A percentile compares a stretch with the other conserved stretches of the same genome.
These are phyloP conservation scores for Ceratocystis variospora DNA, from an alignment of 2,329 filamentous ascomycete genomes.

Conservation along the genomic window DNA sequence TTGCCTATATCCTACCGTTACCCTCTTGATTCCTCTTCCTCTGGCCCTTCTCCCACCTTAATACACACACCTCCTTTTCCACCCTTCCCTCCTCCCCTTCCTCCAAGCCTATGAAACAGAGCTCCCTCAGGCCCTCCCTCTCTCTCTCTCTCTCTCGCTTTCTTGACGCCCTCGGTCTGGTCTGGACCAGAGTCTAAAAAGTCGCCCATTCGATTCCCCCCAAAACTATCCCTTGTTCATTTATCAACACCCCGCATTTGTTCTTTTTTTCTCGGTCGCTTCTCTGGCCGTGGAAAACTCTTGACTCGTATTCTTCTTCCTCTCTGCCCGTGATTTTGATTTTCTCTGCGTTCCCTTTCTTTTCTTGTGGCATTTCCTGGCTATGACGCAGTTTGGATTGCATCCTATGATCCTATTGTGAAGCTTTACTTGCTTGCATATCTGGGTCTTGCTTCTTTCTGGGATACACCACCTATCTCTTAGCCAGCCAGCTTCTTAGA, in stretches of 20 bases:
- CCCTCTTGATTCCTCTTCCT: neutral
- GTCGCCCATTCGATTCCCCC: neutral
- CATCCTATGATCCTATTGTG: neutral
- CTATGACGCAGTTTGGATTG: slow-evolving; percentile 6
- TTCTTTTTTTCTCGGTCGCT: slow-evolving; percentile 1
- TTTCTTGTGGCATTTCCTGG: neutral
- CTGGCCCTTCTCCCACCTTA: neutral
- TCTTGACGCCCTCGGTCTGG: neutral
- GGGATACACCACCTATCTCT: neutral
- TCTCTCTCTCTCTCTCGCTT: neutral
- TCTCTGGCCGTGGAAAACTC: slow-evolving; percentile 4
- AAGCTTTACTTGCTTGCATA: neutral
- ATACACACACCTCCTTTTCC: too few species aligned
- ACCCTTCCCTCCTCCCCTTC: neutral
- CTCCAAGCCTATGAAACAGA: neutral
- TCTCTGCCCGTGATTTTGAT: neutral
- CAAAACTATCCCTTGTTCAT: slow-evolving; percentile 3
- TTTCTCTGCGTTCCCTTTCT: neutral
- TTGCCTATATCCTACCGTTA: neutral
- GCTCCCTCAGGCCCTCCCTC: neutral
- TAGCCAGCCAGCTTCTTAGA: neutral
- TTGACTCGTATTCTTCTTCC: neutral
- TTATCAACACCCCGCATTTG: slow-evolving; percentile 7
- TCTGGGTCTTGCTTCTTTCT: neutral
- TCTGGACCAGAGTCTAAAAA: neutral